Base-by-base conservation (phyloP, 805 yeast species). In the Kuraishia cidri region DNA sequence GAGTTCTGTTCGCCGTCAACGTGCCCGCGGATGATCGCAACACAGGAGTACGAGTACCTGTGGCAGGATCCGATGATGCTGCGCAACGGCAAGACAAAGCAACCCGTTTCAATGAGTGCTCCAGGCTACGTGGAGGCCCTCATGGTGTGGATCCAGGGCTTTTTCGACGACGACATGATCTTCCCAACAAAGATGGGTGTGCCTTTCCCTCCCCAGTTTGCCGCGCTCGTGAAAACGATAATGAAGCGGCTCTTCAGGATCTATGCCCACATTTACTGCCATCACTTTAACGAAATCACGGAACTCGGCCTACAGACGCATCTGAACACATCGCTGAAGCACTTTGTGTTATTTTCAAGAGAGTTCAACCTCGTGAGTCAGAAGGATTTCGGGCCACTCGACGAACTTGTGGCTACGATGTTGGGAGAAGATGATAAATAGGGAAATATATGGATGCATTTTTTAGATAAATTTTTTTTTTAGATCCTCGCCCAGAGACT, bases 11-110 rank as follows among this genome's bases (percentile, higher is more conserved):
- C 97, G 0, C 97, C 97, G 3, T 56, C 63, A n/a, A 72, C 94
- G 3, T 92, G 99, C 54, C 97, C 98, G 2, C 64, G 92, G 37
- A 92, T 92, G 99, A 88, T 84, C 36, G 99, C 99, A 14, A 90
- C 97, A 0, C 92, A 81, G 39, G 97, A 88, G 60, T 90, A 87
- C 52, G 98, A 92, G 56, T 92, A 92, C 50, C 66, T 92, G 38
- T 92, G 99, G 99, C 95, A 90, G 53, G 95, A 88, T 46, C 67
- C 83, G 6, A 29, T 18, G 15, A 64, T 63, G 42, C 62, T 73
- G 26, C 57, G 62, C 37, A 64, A 55, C 44, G 29, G 36, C 10
- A 18, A 14, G n/a, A 24, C 10, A 15, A 71, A 71, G 47, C 75
- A 79, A 39, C 97, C 98, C 1, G 74, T 84, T 6, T 79, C 92